Evolutionary conservation across 176 grass and related monocot genomes (phyloP).

Genomic region (Triticum timopheevii): DNA sequence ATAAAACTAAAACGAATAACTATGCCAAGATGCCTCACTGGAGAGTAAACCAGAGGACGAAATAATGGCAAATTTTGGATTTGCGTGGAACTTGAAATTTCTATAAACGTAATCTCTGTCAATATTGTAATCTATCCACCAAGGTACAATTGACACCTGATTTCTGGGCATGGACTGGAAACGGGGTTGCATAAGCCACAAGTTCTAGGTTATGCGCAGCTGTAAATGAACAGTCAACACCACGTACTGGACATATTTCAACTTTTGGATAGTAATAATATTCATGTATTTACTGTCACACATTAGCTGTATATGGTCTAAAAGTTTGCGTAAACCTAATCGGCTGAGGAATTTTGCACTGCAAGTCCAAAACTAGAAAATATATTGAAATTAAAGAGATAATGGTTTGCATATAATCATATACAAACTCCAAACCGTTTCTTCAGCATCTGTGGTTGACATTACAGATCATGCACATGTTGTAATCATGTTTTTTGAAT

Average conservation of each 20-base stretch:
- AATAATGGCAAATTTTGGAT: neutral
- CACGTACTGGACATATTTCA: neutral
- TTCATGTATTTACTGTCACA: neutral
- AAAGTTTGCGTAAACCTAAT: neutral
- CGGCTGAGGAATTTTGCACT: neutral
- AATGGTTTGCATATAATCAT: neutral
- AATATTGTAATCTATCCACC: conserved; percentile 2
- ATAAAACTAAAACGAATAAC: conserved; percentile 21
- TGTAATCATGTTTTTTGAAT: neutral
- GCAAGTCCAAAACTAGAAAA: conserved; percentile 6
- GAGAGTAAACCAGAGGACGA: conserved; percentile 19
- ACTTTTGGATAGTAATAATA: conserved; percentile 9
- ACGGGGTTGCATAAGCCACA: neutral
- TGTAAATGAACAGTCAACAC: conserved; percentile 18
- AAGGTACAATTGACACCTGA: neutral
- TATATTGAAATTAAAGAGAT: conserved; percentile 19
- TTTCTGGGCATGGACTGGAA: conserved; percentile 7
- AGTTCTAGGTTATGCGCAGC: conserved; percentile 7
- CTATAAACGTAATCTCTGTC: neutral
- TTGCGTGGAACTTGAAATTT: conserved; percentile 14
- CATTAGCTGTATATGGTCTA: conserved; percentile 7
- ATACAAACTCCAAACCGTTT: neutral
- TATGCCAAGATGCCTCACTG: neutral
- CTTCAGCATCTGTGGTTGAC: conserved; percentile 3
- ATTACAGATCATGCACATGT: conserved; percentile 2